phyloP scores from a whole-genome alignment of 768 basidiomycete species.

The Leucocoprinus sp. region DNA sequence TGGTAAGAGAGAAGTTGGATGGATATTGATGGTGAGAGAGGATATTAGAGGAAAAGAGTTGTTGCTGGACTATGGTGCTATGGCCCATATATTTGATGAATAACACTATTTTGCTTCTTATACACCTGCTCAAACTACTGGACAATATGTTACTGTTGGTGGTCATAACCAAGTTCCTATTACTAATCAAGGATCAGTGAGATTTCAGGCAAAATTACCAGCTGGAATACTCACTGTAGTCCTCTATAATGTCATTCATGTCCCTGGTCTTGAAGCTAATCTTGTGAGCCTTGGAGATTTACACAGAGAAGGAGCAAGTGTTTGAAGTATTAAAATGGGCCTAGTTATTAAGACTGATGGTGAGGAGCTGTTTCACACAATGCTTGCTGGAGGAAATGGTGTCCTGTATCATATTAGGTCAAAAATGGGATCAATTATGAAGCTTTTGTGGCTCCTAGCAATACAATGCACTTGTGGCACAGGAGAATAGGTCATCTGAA shows the following conservation, averaged over 20 bases:
- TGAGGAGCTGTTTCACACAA: constrained; percentile 2
- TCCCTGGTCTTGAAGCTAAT: constrained; percentile 15
- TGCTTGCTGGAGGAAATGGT: not conserved
- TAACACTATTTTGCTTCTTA: constrained; percentile 10
- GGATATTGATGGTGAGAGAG: not conserved
- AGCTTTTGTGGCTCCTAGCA: constrained; percentile 9
- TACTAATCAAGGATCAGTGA: constrained; percentile 11
- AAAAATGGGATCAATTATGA: not conserved
- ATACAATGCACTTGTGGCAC: constrained; percentile 17
- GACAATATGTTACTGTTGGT: constrained; percentile 14
- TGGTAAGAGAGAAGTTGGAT: constrained; percentile 9
- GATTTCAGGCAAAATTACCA: constrained; percentile 8
- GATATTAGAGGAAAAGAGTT: not conserved
- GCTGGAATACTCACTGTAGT: constrained; percentile 6
- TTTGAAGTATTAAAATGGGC: constrained; percentile 2
- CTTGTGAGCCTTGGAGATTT: constrained; percentile 15
- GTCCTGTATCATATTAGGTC: constrained; percentile 8
- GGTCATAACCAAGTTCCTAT: constrained; percentile 13
- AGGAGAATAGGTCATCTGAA: constrained; percentile 20
- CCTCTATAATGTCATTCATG: constrained; percentile 12
- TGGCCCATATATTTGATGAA: constrained; percentile 15
- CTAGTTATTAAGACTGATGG: not conserved
- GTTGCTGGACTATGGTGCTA: constrained; percentile 13
- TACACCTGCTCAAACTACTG: not conserved
- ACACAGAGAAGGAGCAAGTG: constrained; percentile 8